A percentile compares a stretch with the other conserved stretches of the same genome.
Conservation (phyloP, 441 rosid genomes). For the Populus trichocarpa region DNA sequence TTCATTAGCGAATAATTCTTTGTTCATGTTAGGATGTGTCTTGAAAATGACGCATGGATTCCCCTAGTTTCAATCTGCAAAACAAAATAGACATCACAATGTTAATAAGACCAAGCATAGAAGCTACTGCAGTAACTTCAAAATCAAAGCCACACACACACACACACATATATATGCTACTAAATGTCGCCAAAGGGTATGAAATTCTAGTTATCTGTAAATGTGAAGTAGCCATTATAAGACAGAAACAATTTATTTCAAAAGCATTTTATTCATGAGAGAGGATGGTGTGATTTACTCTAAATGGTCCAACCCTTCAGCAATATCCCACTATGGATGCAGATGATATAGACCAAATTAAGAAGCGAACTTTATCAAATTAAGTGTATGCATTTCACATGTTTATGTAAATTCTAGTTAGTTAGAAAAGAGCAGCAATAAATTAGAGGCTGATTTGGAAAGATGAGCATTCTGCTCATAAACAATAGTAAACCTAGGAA, state of each 20-base stretch:
- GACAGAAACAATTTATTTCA: neutral
- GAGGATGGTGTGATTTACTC: neutral
- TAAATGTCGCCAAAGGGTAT: neutral
- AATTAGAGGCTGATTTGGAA: neutral
- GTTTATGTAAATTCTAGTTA: neutral
- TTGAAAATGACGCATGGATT: constrained; percentile 84
- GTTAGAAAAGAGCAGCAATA: neutral
- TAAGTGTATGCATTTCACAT: too few relatives aligned
- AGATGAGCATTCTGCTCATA: neutral
- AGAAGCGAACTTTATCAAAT: too few relatives aligned
- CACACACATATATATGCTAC: neutral
- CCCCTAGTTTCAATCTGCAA: constrained; percentile 79
- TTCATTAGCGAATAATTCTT: constrained; percentile 71
- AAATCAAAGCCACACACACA: neutral
- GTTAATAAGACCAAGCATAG: constrained; percentile 4
- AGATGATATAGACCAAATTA: too few relatives aligned
- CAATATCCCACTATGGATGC: neutral
- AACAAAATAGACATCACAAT: constrained; percentile 5
- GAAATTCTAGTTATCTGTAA: neutral
- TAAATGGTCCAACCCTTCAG: neutral
- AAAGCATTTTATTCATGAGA: neutral
- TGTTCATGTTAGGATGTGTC: constrained; percentile 91
- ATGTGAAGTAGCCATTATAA: neutral
- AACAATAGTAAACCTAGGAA: neutral
- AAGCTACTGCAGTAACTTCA: neutral